Percentiles rank a stretch among this genome's conserved stretches.
Evolutionary conservation across 768 basidiomycete species (phyloP).

Genomic region (Sporobolomyces pararoseus): DNA sequence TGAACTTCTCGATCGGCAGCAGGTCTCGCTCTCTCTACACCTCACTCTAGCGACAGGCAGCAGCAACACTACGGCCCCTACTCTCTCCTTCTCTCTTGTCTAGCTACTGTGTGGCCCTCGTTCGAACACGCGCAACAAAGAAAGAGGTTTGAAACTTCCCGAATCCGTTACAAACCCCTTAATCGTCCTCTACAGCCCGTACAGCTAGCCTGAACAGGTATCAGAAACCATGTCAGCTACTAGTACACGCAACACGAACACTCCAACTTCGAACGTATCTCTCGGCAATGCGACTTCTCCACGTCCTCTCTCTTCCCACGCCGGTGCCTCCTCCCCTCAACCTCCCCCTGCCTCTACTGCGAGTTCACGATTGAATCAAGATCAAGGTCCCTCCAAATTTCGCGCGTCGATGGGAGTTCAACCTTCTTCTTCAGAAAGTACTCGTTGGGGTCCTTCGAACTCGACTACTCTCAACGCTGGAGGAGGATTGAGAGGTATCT

Average conservation of each 20-base stretch:
- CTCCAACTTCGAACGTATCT: neutral
- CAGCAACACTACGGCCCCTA: neutral
- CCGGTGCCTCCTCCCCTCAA: neutral
- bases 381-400: neutral
- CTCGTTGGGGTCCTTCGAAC: constrained; percentile 6
- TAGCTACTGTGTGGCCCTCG: constrained; percentile 8
- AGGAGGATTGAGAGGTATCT: neutral
- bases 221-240: no score
- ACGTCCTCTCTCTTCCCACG: constrained; percentile 9
- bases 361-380: neutral
- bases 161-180: no score
- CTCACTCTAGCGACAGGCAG: neutral
- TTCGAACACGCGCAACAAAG: no score
- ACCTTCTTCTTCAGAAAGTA: constrained; percentile 1
- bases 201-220: no score
- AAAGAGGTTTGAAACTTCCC: neutral
- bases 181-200: no score
- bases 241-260: neutral
- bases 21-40: constrained; percentile 4
- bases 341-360: neutral
- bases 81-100: neutral
- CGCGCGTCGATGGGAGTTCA: constrained; percentile 1
- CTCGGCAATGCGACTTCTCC: neutral
- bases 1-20: neutral
- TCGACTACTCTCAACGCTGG: neutral